Conservation (phyloP, 352 stramenopile genomes). For the Thalassiosira allenii region DNA sequence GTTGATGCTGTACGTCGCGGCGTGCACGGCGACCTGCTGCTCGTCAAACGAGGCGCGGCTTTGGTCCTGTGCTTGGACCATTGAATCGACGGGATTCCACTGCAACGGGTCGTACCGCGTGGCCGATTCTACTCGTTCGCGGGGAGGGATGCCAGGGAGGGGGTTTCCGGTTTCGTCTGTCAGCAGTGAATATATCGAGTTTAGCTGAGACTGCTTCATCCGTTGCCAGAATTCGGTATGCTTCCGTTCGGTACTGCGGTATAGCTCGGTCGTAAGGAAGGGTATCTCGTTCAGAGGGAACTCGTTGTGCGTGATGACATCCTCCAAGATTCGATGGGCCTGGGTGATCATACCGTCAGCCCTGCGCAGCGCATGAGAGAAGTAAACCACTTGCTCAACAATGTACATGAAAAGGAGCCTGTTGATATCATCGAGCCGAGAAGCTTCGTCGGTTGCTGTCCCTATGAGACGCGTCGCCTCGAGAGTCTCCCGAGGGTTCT, state of each 20-base stretch:
- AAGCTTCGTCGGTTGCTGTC: background rate
- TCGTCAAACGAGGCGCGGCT: background rate
- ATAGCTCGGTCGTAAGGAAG: background rate
- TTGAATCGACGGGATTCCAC: background rate
- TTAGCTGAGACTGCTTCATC: background rate
- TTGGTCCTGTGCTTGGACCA: constrained; percentile 1
- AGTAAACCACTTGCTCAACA: constrained; percentile 14
- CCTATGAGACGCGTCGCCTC: constrained; percentile 9
- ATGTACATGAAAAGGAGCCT: constrained; percentile 7
- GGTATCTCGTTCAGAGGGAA: constrained; percentile 3
- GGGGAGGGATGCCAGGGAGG: background rate
- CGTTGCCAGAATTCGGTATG: background rate
- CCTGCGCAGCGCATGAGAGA: constrained; percentile 3
- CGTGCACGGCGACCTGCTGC: constrained; percentile 1
- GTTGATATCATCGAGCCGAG: background rate
- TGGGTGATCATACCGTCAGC: constrained; percentile 16
- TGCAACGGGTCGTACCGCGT: background rate
- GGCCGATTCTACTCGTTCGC: background rate
- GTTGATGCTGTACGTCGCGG: background rate
- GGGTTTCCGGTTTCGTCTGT: background rate
- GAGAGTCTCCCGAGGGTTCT: background rate
- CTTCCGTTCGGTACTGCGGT: background rate
- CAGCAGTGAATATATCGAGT: background rate
- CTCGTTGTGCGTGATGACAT: background rate
- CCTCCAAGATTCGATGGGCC: constrained; percentile 6